Conservation (phyloP, 257 asterid species). For the Avicennia marina region DNA sequence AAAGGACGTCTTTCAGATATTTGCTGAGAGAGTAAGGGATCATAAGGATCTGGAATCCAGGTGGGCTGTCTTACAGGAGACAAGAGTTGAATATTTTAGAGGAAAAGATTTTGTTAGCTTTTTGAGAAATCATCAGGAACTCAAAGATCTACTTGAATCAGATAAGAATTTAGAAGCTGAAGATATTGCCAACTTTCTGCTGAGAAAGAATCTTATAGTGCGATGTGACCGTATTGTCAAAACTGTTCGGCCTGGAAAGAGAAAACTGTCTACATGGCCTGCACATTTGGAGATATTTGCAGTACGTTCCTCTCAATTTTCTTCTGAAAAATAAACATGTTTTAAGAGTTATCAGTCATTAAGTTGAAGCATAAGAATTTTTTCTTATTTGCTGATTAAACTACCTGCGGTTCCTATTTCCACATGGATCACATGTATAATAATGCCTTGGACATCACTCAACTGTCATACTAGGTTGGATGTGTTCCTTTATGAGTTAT, state of each 20-base stretch:
- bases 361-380: no score
- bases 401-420: no score
- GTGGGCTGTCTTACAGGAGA: conserved; percentile 98
- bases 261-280: conserved; percentile 92
- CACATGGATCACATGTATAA: no score
- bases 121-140: conserved; percentile 71
- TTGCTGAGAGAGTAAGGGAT: conserved; percentile 95
- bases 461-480: no score
- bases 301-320: conserved; percentile 57
- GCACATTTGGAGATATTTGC: conserved; percentile 87
- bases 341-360: no score
- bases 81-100: conserved; percentile 92
- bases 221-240: conserved; percentile 95
- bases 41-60: conserved; percentile 94
- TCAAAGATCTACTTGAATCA: conserved; percentile 71
- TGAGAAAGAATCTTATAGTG: conserved; percentile 77
- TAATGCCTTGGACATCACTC: no score
- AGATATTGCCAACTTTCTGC: conserved; percentile 69
- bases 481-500: no score
- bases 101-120: conserved; percentile 89
- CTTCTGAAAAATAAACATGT: no score
- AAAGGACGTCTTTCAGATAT: conserved; percentile 78
- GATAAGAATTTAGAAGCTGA: conserved; percentile 72
- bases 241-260: conserved; percentile 96
- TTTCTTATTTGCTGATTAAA: no score